Percentiles rank a stretch among this genome's conserved stretches.
phyloP scores from a whole-genome alignment of 2,329 filamentous ascomycete species.

The Cryphonectria radicalis region DNA sequence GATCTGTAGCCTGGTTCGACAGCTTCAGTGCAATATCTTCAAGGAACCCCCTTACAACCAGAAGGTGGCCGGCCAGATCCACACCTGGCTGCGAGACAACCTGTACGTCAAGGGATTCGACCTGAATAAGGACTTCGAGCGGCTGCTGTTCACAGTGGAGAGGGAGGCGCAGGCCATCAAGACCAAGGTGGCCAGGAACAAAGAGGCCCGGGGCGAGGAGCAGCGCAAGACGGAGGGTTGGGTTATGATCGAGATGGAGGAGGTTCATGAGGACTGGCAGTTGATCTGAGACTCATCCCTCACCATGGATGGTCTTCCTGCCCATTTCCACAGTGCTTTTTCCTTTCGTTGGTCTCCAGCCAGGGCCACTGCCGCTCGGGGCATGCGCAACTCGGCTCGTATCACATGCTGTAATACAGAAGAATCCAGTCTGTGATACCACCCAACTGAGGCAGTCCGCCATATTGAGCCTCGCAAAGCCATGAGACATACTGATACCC shows the following conservation, averaged over 20 bases:
- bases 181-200: not conserved
- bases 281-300: slow-evolving; percentile 1
- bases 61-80: not conserved
- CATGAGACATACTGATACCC: too few relatives aligned
- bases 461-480: not conserved
- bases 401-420: not conserved
- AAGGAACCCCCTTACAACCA: not conserved
- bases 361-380: not conserved
- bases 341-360: not conserved
- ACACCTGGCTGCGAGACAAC: not conserved
- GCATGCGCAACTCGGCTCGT: not conserved
- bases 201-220: not conserved
- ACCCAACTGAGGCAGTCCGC: not conserved
- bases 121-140: slow-evolving; percentile 7
- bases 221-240: slow-evolving; percentile 16
- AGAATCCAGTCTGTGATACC: not conserved
- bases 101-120: not conserved
- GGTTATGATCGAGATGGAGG: slow-evolving; percentile 12
- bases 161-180: not conserved
- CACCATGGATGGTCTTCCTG: not conserved
- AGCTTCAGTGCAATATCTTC: not conserved
- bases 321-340: not conserved
- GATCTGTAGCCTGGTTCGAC: not conserved
- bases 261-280: slow-evolving; percentile 17
- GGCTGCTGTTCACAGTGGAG: not conserved